Evolutionary conservation across 1,139 yeast genomes (phyloP).

Genomic region (Blastobotrys ciferrii): DNA sequence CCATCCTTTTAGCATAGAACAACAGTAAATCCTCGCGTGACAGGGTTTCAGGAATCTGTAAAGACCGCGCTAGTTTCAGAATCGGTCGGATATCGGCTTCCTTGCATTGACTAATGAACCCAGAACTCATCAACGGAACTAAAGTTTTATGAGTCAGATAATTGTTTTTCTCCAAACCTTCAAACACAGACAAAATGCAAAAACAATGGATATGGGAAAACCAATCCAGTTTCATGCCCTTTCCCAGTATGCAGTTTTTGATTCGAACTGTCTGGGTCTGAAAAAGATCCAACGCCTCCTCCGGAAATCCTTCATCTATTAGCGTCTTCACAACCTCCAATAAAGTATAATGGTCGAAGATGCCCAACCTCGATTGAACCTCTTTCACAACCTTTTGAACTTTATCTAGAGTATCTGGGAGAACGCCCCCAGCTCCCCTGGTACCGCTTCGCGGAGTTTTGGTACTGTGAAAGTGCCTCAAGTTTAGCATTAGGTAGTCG

Average conservation of each 20-base stretch:
- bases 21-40: not conserved
- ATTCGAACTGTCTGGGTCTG: not conserved
- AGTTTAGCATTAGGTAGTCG: not conserved
- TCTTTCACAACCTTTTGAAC: conserved; percentile 1
- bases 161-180: not conserved
- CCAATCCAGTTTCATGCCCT: not conserved
- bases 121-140: not conserved
- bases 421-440: too few species aligned
- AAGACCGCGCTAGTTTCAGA: not conserved
- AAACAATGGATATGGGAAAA: not conserved
- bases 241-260: not conserved
- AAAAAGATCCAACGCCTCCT: not conserved
- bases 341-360: not conserved
- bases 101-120: not conserved
- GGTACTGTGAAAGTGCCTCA: not conserved
- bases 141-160: not conserved
- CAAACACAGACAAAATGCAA: not conserved
- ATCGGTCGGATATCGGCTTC: not conserved
- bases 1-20: not conserved
- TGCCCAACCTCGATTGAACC: not conserved
- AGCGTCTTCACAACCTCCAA: not conserved
- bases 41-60: not conserved
- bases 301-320: not conserved
- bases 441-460: too few species aligned
- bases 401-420: too few species aligned